Evolutionary conservation across 78 protist species (phyloP).

Genomic region (Blattamonas nauphoetae): DNA sequence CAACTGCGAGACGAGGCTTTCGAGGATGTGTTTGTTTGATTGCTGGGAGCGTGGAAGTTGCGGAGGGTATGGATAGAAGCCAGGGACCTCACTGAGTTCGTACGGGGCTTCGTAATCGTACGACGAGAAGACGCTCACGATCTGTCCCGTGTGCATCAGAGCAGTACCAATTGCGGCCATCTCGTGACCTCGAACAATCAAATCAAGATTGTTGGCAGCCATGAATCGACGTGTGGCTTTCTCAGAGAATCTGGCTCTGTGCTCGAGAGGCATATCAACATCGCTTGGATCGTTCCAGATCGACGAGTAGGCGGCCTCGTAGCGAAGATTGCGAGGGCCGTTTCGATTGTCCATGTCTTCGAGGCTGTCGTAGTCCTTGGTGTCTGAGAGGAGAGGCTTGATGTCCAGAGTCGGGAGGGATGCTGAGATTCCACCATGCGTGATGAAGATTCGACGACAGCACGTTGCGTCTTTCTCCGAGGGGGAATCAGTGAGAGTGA

Average conservation of each 20-base stretch:
- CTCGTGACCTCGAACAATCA: neutral
- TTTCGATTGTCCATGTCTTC: no score
- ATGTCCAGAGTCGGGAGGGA: neutral
- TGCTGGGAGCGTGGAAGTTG: no score
- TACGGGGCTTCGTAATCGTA: no score
- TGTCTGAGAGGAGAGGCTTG: neutral
- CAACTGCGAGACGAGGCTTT: no score
- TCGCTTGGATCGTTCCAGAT: neutral
- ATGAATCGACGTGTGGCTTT: neutral
- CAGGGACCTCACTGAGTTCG: no score
- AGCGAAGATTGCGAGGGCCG: no score
- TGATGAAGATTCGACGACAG: neutral
- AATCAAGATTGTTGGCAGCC: neutral
- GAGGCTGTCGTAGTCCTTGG: no score
- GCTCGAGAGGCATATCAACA: neutral
- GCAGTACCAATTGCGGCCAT: neutral
- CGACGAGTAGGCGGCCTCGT: neutral
- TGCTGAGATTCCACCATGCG: neutral
- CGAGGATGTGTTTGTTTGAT: no score
- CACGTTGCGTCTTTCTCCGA: no score
- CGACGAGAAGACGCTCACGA: neutral
- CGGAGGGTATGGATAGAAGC: no score
- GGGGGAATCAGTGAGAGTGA: no score
- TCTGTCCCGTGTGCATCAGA: neutral
- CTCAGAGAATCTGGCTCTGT: neutral